Conservation (phyloP, 2,329 filamentous ascomycete species). For the Cercospora sojina region DNA sequence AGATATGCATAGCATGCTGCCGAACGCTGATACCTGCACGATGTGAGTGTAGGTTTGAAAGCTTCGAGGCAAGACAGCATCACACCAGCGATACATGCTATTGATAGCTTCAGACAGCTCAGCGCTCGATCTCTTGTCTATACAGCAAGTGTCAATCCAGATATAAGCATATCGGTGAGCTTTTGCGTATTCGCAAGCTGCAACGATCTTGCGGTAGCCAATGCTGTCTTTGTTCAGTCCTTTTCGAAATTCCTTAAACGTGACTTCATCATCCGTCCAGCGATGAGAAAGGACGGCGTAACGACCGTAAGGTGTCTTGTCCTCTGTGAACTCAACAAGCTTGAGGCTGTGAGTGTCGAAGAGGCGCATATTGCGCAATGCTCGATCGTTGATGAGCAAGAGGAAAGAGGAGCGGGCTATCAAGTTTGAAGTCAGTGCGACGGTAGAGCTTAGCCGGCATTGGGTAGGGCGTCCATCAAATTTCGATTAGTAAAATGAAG, state of each 20-base stretch:
- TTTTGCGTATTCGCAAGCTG: constrained; percentile 12
- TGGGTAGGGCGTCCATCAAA: not conserved
- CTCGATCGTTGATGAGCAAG: not conserved
- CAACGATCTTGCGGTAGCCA: constrained; percentile 16
- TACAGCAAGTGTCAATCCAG: constrained; percentile 29
- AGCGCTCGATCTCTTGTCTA: constrained; percentile 24
- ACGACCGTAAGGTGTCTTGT: constrained; percentile 1
- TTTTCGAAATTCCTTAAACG: constrained; percentile 9
- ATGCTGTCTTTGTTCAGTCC: constrained; percentile 8
- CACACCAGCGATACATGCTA: constrained; percentile 7
- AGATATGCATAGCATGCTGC: constrained; percentile 17
- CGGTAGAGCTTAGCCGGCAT: not conserved
- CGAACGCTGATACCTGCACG: constrained; percentile 4
- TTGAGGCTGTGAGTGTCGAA: constrained; percentile 3
- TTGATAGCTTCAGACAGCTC: constrained; percentile 14
- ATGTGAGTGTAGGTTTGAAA: not conserved
- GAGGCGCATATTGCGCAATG: not conserved
- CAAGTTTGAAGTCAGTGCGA: not conserved
- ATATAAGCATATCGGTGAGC: constrained; percentile 10
- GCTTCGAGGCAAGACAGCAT: not conserved
- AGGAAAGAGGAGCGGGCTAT: not conserved
- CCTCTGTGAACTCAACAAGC: constrained; percentile 12
- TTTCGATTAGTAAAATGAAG: not conserved
- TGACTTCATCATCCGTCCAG: constrained; percentile 19
- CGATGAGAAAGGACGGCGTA: constrained; percentile 18